A percentile compares a stretch with the other conserved stretches of the same genome.
phyloP scores from a whole-genome alignment of 2,329 filamentous ascomycete genomes.

The Pseudonectria foliicola region DNA sequence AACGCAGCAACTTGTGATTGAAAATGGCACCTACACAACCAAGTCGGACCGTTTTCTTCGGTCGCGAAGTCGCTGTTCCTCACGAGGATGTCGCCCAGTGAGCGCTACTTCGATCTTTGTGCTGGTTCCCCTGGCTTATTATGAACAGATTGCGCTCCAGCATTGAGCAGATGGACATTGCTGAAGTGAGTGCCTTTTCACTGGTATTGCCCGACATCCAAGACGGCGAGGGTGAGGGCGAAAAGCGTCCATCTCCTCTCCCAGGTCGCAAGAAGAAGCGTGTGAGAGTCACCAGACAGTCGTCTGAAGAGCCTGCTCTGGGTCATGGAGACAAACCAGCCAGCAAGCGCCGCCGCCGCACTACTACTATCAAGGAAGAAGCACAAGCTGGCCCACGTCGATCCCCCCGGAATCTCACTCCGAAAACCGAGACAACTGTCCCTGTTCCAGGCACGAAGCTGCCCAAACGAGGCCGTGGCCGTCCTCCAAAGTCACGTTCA shows the following conservation, averaged over 20 bases:
- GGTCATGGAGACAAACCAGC: too few relatives aligned
- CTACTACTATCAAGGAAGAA: neutral
- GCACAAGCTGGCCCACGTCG: constrained; percentile 4
- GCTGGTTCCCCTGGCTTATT: neutral
- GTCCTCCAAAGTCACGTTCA: constrained; percentile 3
- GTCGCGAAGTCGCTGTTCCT: constrained; percentile 10
- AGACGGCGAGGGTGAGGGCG: constrained; percentile 4
- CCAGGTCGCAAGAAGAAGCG: neutral
- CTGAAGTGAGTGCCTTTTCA: neutral
- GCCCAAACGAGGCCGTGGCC: constrained; percentile 4
- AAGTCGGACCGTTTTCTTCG: constrained; percentile 13
- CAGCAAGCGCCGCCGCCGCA: constrained; percentile 9
- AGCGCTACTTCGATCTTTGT: neutral
- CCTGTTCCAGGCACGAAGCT: neutral
- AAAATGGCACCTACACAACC: constrained; percentile 10
- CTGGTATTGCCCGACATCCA: constrained; percentile 6
- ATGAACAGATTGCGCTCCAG: constrained; percentile 5
- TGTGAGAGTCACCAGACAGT: too few relatives aligned
- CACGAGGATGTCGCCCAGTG: constrained; percentile 11
- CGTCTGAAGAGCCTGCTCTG: too few relatives aligned
- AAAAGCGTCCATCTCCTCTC: neutral
- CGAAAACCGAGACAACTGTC: neutral
- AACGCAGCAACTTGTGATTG: too few relatives aligned
- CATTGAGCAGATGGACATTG: constrained; percentile 5
- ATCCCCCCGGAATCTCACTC: constrained; percentile 8